These are phyloP conservation scores for Serendipita sp. DNA, from an alignment of 768 basidiomycete species.

Conservation along the genomic window DNA sequence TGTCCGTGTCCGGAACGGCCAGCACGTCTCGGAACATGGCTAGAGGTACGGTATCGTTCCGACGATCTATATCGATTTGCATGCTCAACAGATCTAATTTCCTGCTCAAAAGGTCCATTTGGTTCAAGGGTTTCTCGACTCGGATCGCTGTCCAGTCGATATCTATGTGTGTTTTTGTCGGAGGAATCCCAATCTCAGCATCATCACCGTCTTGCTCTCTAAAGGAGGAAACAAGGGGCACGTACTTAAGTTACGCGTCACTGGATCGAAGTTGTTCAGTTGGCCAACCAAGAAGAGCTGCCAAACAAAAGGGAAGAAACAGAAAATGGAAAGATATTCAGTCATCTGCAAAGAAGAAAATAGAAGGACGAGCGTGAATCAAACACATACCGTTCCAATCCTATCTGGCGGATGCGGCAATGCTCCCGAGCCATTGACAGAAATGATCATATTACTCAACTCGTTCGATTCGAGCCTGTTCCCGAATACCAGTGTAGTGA, in stretches of 20 bases:
- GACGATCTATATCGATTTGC: not conserved
- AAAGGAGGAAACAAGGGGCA: not conserved
- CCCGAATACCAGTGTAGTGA: not conserved
- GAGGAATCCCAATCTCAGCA: no score
- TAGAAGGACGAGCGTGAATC: no score
- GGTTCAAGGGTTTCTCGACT: not conserved
- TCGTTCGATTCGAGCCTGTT: not conserved
- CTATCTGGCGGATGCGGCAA: no score
- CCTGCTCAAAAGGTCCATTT: not conserved
- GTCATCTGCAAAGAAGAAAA: no score
- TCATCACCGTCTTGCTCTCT: not conserved
- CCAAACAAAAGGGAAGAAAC: no score
- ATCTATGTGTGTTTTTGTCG: not conserved
- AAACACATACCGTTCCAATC: no score
- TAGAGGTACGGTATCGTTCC: not conserved
- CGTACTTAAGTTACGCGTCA: not conserved
- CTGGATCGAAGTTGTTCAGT: not conserved
- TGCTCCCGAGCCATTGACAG: not conserved
- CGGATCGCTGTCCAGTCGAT: not conserved
- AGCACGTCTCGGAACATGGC: not conserved
- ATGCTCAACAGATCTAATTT: not conserved
- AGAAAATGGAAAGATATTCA: no score
- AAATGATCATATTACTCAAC: not conserved
- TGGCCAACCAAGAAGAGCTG: not conserved
- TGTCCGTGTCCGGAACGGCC: not conserved